Percentiles rank a stretch among this genome's conserved stretches.
These are phyloP conservation scores for Sporothrix curviconia DNA, from an alignment of 2,329 filamentous ascomycete genomes.

Conservation along the genomic window DNA sequence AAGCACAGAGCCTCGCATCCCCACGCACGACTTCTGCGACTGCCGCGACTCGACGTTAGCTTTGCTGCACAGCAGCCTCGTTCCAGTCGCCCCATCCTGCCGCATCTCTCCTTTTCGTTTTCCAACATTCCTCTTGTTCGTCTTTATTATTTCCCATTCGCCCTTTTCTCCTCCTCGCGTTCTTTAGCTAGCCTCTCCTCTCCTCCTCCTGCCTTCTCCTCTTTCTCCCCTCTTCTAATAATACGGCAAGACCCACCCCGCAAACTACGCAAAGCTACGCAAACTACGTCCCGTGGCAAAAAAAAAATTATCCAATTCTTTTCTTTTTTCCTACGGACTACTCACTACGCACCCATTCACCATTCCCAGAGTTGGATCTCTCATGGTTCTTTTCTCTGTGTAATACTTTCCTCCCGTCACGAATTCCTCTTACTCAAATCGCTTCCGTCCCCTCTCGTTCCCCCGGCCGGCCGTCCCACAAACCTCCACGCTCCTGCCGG, in stretches of 20 bases:
- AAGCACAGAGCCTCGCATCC: slow-evolving; percentile 10
- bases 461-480: neutral
- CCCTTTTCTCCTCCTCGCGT: neutral
- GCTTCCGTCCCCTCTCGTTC: neutral
- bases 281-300: slow-evolving; percentile 14
- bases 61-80: slow-evolving; percentile 5
- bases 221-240: slow-evolving; percentile 13
- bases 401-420: slow-evolving; percentile 3
- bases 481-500: neutral
- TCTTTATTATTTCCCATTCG: neutral
- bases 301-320: slow-evolving; percentile 11
- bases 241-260: slow-evolving; percentile 15
- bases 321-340: neutral
- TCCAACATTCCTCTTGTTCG: neutral
- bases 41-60: neutral
- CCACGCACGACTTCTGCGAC: neutral
- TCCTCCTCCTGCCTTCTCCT: neutral
- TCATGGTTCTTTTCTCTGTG: slow-evolving; percentile 8
- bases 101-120: neutral
- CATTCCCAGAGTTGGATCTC: neutral
- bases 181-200: neutral
- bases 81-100: neutral
- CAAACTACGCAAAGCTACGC: slow-evolving; percentile 12
- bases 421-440: slow-evolving; percentile 12
- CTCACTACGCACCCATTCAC: too few species aligned